Evolutionary conservation across 2,329 filamentous ascomycete species (phyloP).

Genomic region (Fonsecaea pedrosoi): DNA sequence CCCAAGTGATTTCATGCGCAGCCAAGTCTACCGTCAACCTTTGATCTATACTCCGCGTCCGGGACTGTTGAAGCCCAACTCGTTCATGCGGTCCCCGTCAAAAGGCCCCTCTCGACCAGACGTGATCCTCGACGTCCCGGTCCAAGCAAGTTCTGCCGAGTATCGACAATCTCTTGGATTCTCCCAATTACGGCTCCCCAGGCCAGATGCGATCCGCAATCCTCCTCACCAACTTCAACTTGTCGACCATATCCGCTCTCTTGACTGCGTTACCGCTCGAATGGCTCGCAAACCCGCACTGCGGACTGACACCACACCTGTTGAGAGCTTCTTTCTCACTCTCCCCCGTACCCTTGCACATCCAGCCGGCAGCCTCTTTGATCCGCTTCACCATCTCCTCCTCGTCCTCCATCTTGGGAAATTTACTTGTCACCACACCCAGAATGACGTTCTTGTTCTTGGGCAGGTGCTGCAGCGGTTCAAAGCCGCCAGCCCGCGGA

Average conservation of each 20-base stretch:
- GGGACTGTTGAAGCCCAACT: conserved; percentile 1
- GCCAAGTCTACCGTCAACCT: no score
- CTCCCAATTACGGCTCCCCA: conserved; percentile 48
- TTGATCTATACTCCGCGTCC: no score
- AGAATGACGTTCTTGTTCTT: conserved; percentile 65
- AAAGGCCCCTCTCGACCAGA: neutral
- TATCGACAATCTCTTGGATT: neutral
- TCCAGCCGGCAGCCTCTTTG: conserved; percentile 64
- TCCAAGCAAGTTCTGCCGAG: neutral
- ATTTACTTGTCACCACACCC: conserved; percentile 65
- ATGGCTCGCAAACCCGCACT: conserved; percentile 73
- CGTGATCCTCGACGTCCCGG: no score
- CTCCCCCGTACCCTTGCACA: conserved; percentile 68
- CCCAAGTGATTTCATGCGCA: neutral
- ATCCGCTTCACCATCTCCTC: conserved; percentile 63
- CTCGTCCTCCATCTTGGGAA: conserved; percentile 64
- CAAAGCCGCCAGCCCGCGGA: conserved; percentile 64
- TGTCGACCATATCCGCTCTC: conserved; percentile 70
- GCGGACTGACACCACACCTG: conserved; percentile 68
- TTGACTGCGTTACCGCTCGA: conserved; percentile 69
- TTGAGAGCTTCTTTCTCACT: conserved; percentile 68
- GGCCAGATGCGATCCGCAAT: conserved; percentile 73
- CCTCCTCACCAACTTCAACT: conserved; percentile 68
- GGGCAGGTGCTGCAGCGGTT: conserved; percentile 63
- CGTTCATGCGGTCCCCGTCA: neutral